Base-by-base conservation (phyloP, 495 filamentous ascomycete genomes). In the Usnea hakonensis region DNA sequence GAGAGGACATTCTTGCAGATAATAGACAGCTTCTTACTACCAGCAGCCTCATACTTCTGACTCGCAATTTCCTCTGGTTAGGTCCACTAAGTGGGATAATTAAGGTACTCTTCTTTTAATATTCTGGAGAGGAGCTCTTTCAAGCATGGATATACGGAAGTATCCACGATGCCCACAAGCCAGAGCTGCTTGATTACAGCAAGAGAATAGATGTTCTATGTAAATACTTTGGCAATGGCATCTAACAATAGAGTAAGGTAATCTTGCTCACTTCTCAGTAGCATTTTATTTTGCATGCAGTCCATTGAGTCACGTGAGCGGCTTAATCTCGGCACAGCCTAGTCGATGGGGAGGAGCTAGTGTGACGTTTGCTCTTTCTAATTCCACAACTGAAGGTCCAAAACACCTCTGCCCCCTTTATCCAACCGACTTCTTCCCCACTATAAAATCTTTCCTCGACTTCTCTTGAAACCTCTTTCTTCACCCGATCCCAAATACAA, bases 281-380 rank as follows among this genome's bases (percentile, higher is more conserved):
- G n/a, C n/a, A n/a, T n/a, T n/a, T n/a, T n/a, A n/a, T n/a, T n/a
- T n/a, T n/a, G n/a, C n/a, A n/a, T n/a, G n/a, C n/a, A n/a, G n/a
- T n/a, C 26, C 21, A 1, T 6, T 30, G 26, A 40, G 48, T 61
- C 36, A 59, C 46, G 57, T 59, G 50, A 61, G 30, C 0, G 4
- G 28, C 33, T 55, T 35, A 32, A 26, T 35, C 26, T 2, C 17
- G 56, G 60, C 60, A 46, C 60, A 62, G 60, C 53, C 53, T 50
- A 30, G 28, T 28, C 48, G 10, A n/a, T n/a, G n/a, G n/a, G n/a
- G n/a, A n/a, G n/a, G n/a, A 32, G 5, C 28, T 57, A 57, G 40
- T 21, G 60, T 57, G 53, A 62, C 54, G 32, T 62, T 57, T 23
- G 60, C 32, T 23, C 54, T 48, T 56, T 52, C 60, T 50, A 55